Evolutionary conservation across 2,329 filamentous ascomycete species (phyloP).

Genomic region (Biscogniauxia marginata): DNA sequence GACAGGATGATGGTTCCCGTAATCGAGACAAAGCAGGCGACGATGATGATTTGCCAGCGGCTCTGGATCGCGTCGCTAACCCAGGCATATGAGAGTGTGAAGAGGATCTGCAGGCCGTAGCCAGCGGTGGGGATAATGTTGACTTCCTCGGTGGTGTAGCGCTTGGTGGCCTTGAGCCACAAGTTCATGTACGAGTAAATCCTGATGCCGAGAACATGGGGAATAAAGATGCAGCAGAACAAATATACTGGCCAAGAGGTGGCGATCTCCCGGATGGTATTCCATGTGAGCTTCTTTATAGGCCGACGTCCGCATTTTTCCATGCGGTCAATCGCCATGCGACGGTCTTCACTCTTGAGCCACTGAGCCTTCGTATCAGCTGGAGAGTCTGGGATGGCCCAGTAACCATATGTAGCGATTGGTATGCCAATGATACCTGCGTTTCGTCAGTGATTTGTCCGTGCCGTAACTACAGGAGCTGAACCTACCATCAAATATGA

Average conservation of each 20-base stretch:
- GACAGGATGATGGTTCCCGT: conserved; percentile 35
- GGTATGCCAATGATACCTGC: conserved; percentile 31
- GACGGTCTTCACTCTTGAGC: conserved; percentile 27
- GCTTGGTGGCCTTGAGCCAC: conserved; percentile 33
- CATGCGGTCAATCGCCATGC: conserved; percentile 32
- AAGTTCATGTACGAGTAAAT: conserved; percentile 37
- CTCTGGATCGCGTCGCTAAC: conserved; percentile 49
- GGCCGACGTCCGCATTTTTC: conserved; percentile 30
- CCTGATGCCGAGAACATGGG: conserved; percentile 36
- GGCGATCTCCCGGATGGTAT: conserved; percentile 29
- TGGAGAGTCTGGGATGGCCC: conserved; percentile 35
- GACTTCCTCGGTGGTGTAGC: conserved; percentile 42
- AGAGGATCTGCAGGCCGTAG: conserved; percentile 41
- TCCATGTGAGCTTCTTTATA: conserved; percentile 31
- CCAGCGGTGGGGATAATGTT: conserved; percentile 49
- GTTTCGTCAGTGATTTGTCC: background rate
- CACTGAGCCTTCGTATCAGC: conserved; percentile 28
- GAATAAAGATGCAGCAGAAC: conserved; percentile 34
- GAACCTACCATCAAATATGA: conserved; percentile 29
- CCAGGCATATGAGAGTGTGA: conserved; percentile 54
- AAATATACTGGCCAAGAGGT: conserved; percentile 32
- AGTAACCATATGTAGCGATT: conserved; percentile 33
- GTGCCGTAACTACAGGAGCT: background rate
- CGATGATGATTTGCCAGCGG: conserved; percentile 53
- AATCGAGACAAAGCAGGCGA: conserved; percentile 41